These are phyloP conservation scores for Neonectria punicea DNA, from an alignment of 2,329 filamentous ascomycete genomes.

Conservation along the genomic window DNA sequence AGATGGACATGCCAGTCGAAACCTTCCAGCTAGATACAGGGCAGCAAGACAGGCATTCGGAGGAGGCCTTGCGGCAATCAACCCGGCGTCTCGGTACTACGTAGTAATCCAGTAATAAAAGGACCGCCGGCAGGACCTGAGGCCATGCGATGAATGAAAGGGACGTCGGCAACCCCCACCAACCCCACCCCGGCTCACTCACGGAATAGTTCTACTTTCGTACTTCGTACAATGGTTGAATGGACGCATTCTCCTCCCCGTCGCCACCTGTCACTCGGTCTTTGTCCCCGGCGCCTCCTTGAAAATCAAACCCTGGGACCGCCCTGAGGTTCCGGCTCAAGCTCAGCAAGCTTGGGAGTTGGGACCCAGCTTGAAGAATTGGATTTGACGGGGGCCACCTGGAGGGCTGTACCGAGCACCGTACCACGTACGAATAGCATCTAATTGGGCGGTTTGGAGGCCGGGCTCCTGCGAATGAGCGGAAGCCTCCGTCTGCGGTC, in stretches of 20 bases:
- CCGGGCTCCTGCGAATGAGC: background rate
- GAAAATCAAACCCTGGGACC: background rate
- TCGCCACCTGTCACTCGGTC: background rate
- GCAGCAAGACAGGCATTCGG: background rate
- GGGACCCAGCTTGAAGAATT: background rate
- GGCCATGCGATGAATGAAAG: background rate
- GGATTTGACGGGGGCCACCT: background rate
- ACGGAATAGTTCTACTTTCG: background rate
- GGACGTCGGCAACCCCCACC: constrained; percentile 6
- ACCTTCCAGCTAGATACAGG: background rate
- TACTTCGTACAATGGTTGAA: background rate
- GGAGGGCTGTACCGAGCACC: background rate
- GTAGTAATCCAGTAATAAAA: too few species aligned
- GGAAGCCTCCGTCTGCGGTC: background rate
- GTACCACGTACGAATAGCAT: background rate
- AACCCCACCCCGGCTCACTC: constrained; percentile 13
- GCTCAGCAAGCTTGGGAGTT: background rate
- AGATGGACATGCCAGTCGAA: background rate
- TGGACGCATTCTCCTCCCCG: background rate
- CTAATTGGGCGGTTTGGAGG: background rate
- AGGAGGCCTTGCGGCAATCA: constrained; percentile 1
- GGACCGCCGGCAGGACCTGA: background rate
- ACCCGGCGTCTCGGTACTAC: background rate
- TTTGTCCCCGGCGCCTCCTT: background rate
- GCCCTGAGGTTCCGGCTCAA: background rate